phyloP scores from a whole-genome alignment of 805 yeast genomes.

The Ogataea paradorogensis region DNA sequence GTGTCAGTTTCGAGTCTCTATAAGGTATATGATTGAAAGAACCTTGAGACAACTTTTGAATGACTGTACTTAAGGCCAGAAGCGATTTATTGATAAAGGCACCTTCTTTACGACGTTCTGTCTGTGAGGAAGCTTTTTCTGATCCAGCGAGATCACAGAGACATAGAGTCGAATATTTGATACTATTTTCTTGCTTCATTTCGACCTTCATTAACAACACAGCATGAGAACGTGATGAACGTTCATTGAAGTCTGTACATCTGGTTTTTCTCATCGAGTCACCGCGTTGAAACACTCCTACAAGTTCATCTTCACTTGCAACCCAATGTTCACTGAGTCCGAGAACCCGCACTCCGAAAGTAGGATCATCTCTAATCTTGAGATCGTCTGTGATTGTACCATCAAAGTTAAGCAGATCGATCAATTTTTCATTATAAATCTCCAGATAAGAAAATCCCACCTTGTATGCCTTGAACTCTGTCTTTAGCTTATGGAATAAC shows the following conservation, averaged over 20 bases:
- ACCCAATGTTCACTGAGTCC: conserved; percentile 70
- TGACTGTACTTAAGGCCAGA: conserved; percentile 88
- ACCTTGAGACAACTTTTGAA: conserved; percentile 58
- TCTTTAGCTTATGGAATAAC: conserved; percentile 48
- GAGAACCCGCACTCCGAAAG: conserved; percentile 67
- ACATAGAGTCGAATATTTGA: conserved; percentile 59
- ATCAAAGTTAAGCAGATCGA: conserved; percentile 60
- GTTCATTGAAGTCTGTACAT: conserved; percentile 83
- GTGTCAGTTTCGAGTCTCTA: conserved; percentile 87
- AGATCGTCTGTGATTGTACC: conserved; percentile 47
- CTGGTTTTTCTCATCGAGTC: conserved; percentile 76
- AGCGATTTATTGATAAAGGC: conserved; percentile 88
- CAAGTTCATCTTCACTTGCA: conserved; percentile 53
- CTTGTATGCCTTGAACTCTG: conserved; percentile 34
- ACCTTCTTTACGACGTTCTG: conserved; percentile 89
- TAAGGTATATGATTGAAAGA: conserved; percentile 69
- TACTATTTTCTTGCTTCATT: conserved; percentile 41
- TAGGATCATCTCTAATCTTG: conserved; percentile 72
- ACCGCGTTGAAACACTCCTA: conserved; percentile 61
- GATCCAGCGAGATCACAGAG: conserved; percentile 96
- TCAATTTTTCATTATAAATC: conserved; percentile 83
- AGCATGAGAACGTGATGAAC: conserved; percentile 91
- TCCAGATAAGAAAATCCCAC: conserved; percentile 74
- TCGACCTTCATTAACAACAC: conserved; percentile 67
- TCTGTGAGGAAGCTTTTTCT: conserved; percentile 76